These are phyloP conservation scores for Schizosaccharomyces lindneri DNA, from an alignment of 805 yeast genomes.

Conservation along the genomic window DNA sequence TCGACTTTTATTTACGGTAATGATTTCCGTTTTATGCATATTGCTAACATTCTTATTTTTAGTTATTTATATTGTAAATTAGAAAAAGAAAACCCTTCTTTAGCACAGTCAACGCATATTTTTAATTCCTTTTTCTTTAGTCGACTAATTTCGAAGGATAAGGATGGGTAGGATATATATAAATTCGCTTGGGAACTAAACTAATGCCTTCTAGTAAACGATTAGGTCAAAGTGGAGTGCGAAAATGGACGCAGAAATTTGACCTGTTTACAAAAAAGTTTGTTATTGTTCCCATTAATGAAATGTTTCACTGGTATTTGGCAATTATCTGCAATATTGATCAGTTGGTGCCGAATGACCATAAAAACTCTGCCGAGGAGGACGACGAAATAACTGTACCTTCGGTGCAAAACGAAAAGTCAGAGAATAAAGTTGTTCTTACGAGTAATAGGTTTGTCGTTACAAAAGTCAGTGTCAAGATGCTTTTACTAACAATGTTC, in stretches of 20 bases:
- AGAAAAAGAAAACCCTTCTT: neutral
- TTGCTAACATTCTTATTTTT: neutral
- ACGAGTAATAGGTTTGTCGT: neutral
- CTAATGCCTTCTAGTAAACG: constrained; percentile 5
- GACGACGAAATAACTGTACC: neutral
- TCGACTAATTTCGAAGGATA: constrained; percentile 18
- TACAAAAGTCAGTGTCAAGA: no score
- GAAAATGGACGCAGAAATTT: constrained; percentile 53
- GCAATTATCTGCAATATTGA: constrained; percentile 36
- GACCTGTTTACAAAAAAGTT: constrained; percentile 34
- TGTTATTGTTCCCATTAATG: constrained; percentile 61
- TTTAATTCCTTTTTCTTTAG: constrained; percentile 71
- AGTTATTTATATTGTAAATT: neutral
- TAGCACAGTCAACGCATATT: constrained; percentile 23
- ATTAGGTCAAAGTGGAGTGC: constrained; percentile 33
- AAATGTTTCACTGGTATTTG: constrained; percentile 66
- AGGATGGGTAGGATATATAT: neutral
- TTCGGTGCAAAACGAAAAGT: neutral
- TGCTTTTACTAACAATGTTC: no score
- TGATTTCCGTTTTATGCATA: neutral
- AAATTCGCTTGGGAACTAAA: neutral
- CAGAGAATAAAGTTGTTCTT: neutral
- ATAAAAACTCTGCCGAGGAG: neutral
- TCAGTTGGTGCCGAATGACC: neutral
- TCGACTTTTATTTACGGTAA: constrained; percentile 45